Base-by-base conservation (phyloP, 2,329 filamentous ascomycete species). In the Colletotrichum incanum region DNA sequence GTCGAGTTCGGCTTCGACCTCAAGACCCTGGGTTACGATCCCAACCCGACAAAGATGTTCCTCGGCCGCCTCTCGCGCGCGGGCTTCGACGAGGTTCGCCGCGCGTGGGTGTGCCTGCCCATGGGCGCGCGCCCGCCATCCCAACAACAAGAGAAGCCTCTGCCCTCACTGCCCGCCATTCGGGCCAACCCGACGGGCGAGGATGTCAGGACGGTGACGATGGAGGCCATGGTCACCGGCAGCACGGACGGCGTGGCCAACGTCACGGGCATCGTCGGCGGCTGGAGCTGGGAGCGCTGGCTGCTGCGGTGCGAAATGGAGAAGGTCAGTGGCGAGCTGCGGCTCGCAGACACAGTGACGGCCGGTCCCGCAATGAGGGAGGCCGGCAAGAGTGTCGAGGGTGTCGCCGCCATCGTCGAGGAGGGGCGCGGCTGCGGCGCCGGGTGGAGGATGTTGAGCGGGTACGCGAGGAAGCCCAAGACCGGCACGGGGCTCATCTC, bases 211-310 rank as follows among this genome's bases (percentile, higher is more conserved):
- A 85, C 85, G 14, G 83, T 87, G 72, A 86, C 88, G 75, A 85
- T 90, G 75, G 91, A 94, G 74, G 91, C 92, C 23, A 87, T 90
- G 79, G 85, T 90, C 0, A 81, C 82, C n/a, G 84, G 81, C 75
- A 93, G 89, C 77, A 94, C 93, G 0, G 89, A 91, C 61, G 90
- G 91, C 78, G 90, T 92, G 18, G 93, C 94, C 1, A 91, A 89
- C 76, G 86, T 98, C 75, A 93, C 93, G 16, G 95, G 95, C 26
- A 84, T 98, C 50, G 90, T 96, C 0, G 96, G 94, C 5, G 92
- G 93, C 34, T 96, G 95, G 92, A 92, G 92, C 80, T 99, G 95
- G 96, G 96, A 99, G 88, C 93, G 94, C 80, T 99, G 96, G 96
- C 89, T 98, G 81, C 84, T 98, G 76, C 94, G 94, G 78, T 89